Base-by-base conservation (phyloP, 2,329 filamentous ascomycete species). In the Ophiostoma piceae region DNA sequence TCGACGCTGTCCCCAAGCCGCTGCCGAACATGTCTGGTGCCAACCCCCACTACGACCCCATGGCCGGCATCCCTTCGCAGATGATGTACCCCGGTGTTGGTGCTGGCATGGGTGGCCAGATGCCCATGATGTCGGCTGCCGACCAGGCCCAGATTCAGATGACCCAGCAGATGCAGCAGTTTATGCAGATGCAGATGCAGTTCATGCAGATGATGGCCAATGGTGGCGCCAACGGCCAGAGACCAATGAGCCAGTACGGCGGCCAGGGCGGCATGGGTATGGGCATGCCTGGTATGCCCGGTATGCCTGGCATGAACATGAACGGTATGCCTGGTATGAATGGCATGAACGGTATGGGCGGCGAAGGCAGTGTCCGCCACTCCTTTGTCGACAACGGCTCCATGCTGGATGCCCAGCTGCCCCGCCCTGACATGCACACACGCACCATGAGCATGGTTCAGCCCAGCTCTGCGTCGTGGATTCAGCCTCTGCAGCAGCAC, bases 141-240 rank as follows among this genome's bases (percentile, higher is more conserved):
- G 90, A 92, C 72, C 90, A 91, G 77, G 88, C 89, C 37, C 91
- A 94, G 75, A 84, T 94, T 60, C 89, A 94, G 74, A 90, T 95
- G 84, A 90, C 87, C 7, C 90, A 92, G 76, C 90, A 94, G 76
- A 94, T 94, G 91, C 85, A 87, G 70, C 89, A 92, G 75, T 93
- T 94, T 80, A 93, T 94, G 90, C 90, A 93, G 77, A 92, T 95
- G 89, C 92, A 96, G 78, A 94, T 96, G 90, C 91, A 96, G 78
- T 94, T 96, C 90, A 91, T 96, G 77, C 93, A 93, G 80, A 94
- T 96, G 90, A 90, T 94, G 75, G 90, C 77, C 14, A 81, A 80
- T 72, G 73, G 72, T 39, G 74, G 71, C 68, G 71, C 32, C 68
- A 76, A 73, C 69, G 75, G 73, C 67, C 74, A 75, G 71, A 74